Base-by-base conservation (phyloP, 192 early-diverging fungal genomes). In the Coemansia sp. region DNA sequence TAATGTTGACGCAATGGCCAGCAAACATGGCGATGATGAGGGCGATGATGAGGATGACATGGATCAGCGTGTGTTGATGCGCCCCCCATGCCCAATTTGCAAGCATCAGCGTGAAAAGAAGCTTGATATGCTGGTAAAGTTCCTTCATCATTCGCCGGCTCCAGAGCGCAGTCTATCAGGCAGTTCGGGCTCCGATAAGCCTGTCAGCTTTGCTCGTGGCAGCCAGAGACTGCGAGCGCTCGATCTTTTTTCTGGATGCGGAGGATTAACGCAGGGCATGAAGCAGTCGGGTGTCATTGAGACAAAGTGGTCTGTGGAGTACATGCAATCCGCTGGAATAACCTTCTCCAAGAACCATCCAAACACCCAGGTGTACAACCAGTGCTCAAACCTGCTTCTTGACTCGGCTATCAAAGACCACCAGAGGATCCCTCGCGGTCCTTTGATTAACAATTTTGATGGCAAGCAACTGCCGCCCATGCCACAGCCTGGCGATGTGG, bases 221-320 rank as follows among this genome's bases (percentile, higher is more conserved):
- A 42, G 48, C 42, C 66, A 70, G 42, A 70, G 65, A 12, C 76
- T 91, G 37, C 68, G 72, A 6, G 88, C 88, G 3, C 67, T 91
- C 39, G 90, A 91, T 67, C 74, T 91, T 50, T 91, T 91, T 63
- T 85, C 87, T 6, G 90, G 90, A 9, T 90, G 89, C 66, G 90
- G 90, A 13, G 90, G 90, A 6, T 65, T 91, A 39, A 89, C 89
- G 4, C 75, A 75, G 32, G 90, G 90, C 39, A 77, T 91, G 81
- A 86, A 89, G 19, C 63, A 77, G 44, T 80, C 81, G 0, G 87
- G 85, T 1, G 65, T 86, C 6, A 76, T 90, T 42, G 85, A 90
- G 57, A 91, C 89, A 13, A 67, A 68, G 44, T 89, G 86, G 69
- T 86, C 90, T 1, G 82, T 91, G 13, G 90, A 91, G 60, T 88